Base-by-base conservation (phyloP, 2,329 filamentous ascomycete genomes). In the Rachicladosporium sp. region DNA sequence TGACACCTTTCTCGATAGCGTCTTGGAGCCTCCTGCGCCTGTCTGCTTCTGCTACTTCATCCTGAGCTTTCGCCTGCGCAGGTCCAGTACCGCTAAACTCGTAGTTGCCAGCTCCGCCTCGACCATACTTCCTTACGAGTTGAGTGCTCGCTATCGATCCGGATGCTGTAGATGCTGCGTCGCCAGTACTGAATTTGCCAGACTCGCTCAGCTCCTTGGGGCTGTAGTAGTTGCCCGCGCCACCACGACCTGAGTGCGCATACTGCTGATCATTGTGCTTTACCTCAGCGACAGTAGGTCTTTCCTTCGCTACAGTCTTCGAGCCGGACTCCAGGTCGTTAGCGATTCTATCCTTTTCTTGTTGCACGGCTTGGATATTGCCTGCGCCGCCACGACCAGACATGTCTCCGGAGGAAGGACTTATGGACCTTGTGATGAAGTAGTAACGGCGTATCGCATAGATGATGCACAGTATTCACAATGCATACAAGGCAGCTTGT, bases 21-120 rank as follows among this genome's bases (percentile, higher is more conserved):
- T 51, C 49, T 36, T 54, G 56, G 23, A 65, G 34, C 42, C 52
- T 43, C 38, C 50, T 37, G 37, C 44, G 48, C 30, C 42, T 37
- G 38, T 53, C 47, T 23, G 55, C 51, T 36, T 49, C 53, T 39
- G 58, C 51, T 40, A 50, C 41, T 43, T 43, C 47, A 37, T 43
- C 54, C 30, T 38, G 41, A 37, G 48, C 43, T 30, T 50, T 57
- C 35, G 49, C 43, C 41, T 59, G 58, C 40, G 50, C 50, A 23
- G 43, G 46, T 38, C 61, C 60, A 35, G 39, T 57, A 45, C 50
- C 47, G 23, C 23, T 27, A 13, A 45, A 67, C n/a, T 61, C 53
- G 43, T 62, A 65, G 38, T 69, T 69, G 3, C 66, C 66, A n/a
- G 64, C 64, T 5, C 66, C 66, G 21, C 66, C 66, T 34, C 66